Base-by-base conservation (phyloP, 2,329 filamentous ascomycete species). In the Sarocladium brachiariae region DNA sequence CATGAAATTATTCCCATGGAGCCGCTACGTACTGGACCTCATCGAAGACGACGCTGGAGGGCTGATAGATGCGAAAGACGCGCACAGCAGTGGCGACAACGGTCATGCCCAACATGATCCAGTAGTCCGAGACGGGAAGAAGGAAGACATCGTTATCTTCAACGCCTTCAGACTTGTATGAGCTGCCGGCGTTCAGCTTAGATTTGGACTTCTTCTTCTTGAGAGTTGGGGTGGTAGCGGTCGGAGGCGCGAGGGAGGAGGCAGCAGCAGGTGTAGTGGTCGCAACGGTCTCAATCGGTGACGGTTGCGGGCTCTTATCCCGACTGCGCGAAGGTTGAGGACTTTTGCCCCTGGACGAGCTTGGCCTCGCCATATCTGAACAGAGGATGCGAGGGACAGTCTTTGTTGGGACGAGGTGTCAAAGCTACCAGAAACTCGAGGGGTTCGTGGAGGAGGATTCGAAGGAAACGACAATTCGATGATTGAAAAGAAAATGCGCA, bases 31-130 rank as follows among this genome's bases (percentile, higher is more conserved):
- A 96, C 90, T 99, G 93, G 68, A 99, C 93, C 75, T 99, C 93
- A 69, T 99, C 93, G 67, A 99, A 99, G 58, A 99, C 93, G 54
- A 99, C 93, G 62, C 91, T 96, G 63, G 83, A 86, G 51, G 93
- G 93, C 68, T 96, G 89, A 68, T 95, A 96, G 72, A 99, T 96
- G 64, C 89, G 84, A 76, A 95, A 99, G 56, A 97, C 72, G 57
- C 93, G 87, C 57, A 99, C 89, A 57, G 84, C 72, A 51, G 86
- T 78, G 48, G 87, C 88, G 56, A 96, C 61, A 16, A 90, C 58
- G 49, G 89, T 95, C 58, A 97, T 70, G 48, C 78, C 70, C 18
- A 81, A 71, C 66, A 95, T 77, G 55, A 89, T 69, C 69, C 88
- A 81, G 73, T 93, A 96, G 71, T 97, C 93, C 21, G 83, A 85